Percentiles rank a stretch among this genome's conserved stretches.
Evolutionary conservation across 2,329 filamentous ascomycete genomes (phyloP).

Genomic region (Arthrobotrys sinensis): DNA sequence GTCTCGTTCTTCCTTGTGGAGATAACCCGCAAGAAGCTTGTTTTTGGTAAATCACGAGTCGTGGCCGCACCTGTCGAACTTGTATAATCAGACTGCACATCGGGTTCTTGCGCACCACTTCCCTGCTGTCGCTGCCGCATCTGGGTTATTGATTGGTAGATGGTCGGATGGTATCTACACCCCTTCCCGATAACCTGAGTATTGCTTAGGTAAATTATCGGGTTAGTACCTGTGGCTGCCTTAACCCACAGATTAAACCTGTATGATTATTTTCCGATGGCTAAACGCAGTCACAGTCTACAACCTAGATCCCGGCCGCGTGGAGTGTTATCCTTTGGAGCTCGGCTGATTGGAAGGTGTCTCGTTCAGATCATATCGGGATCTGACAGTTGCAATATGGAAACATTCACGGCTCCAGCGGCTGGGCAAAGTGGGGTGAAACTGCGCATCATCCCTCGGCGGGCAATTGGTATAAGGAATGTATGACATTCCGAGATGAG

Average conservation of each 20-base stretch:
- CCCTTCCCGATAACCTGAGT: slow-evolving; percentile 49
- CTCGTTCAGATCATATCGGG: slow-evolving; percentile 48
- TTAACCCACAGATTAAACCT: slow-evolving; percentile 28
- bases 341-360: slow-evolving; percentile 53
- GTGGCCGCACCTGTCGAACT: slow-evolving; percentile 59
- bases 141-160: slow-evolving; percentile 42
- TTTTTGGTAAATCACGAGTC: slow-evolving; percentile 49
- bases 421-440: slow-evolving; percentile 46
- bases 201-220: slow-evolving; percentile 56
- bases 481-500: slow-evolving; percentile 41
- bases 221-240: slow-evolving; percentile 52
- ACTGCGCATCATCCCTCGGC: slow-evolving; percentile 29
- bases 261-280: slow-evolving; percentile 51
- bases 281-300: slow-evolving; percentile 26
- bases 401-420: slow-evolving; percentile 17
- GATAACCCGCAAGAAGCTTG: slow-evolving; percentile 36
- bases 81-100: slow-evolving; percentile 53
- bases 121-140: slow-evolving; percentile 19
- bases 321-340: slow-evolving; percentile 49
- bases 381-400: slow-evolving; percentile 55
- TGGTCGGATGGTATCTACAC: slow-evolving; percentile 38
- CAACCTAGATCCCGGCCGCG: slow-evolving; percentile 46
- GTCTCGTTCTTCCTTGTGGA: slow-evolving; percentile 7
- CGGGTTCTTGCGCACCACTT: slow-evolving; percentile 47
- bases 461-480: slow-evolving; percentile 27